Evolutionary conservation across 169 alveolate species (phyloP).

Genomic region (Cryptosporidium tyzzeri): DNA sequence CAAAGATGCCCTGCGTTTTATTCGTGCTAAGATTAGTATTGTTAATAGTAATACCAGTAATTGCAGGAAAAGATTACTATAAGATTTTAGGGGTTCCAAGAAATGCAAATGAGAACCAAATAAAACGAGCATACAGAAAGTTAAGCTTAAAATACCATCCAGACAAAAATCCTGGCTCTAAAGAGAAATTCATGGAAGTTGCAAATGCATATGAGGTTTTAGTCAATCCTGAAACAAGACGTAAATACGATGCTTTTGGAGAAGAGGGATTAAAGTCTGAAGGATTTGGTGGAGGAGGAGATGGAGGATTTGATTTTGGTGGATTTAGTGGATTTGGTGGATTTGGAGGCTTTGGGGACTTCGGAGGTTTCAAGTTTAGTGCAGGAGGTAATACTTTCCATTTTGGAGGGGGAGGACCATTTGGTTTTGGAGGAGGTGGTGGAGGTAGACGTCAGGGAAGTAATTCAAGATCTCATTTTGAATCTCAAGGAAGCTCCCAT

Average conservation of each 20-base stretch:
- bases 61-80: slow-evolving; percentile 86
- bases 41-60: slow-evolving; percentile 46
- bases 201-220: slow-evolving; percentile 95
- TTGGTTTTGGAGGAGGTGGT: slow-evolving; percentile 76
- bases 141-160: slow-evolving; percentile 93
- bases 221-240: slow-evolving; percentile 90
- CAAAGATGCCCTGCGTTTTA: not conserved
- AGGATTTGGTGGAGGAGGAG: slow-evolving; percentile 78
- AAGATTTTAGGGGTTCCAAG: slow-evolving; percentile 87
- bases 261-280: slow-evolving; percentile 90
- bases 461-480: slow-evolving; percentile 54
- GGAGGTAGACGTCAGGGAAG: slow-evolving; percentile 57
- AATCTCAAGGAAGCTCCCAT: slow-evolving; percentile 39
- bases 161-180: slow-evolving; percentile 89
- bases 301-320: slow-evolving; percentile 83
- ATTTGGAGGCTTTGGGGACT: slow-evolving; percentile 83
- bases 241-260: slow-evolving; percentile 92
- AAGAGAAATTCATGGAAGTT: slow-evolving; percentile 89
- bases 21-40: not conserved
- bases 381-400: slow-evolving; percentile 77
- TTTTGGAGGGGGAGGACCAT: slow-evolving; percentile 77
- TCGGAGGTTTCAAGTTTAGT: slow-evolving; percentile 77
- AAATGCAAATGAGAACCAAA: slow-evolving; percentile 89
- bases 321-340: slow-evolving; percentile 85
- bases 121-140: slow-evolving; percentile 93